Base-by-base conservation (phyloP, 345 rosid genomes). In the Euphorbia lathyris region DNA sequence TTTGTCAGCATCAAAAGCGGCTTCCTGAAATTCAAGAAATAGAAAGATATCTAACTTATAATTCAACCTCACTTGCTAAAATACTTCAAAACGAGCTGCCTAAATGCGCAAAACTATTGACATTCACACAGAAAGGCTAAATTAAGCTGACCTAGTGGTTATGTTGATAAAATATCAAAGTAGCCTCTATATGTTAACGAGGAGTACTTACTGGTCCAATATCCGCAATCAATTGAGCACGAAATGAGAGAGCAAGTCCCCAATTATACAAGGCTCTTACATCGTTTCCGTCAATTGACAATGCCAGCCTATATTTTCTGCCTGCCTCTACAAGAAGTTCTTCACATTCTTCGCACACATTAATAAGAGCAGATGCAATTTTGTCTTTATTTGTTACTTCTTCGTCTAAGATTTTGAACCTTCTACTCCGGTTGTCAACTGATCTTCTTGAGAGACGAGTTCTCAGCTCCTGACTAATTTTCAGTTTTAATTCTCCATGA, bases 231-330 rank as follows among this genome's bases (percentile, higher is more conserved):
- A 89, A 78, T 74, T 89, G 91, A 6, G 91, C 91, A 40, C 91
- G 91, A 77, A 82, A 87, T 69, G 87, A 85, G 25, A 89, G 81
- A 58, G 91, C 95, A 75, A 89, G 90, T 43, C 91, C 95, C 90
- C 95, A 89, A 26, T 89, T 89, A 70, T 89, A 85, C 20, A 87
- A 72, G 26, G 95, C 87, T 74, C 88, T 80, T 36, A 78, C 81
- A 66, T 89, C 95, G 70, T 74, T 74, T 56, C 90, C 90, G 65
- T 86, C 91, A 48, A 89, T 89, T 10, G 87, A 82, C 74, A 86
- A 53, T 27, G 89, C 95, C 65, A 78, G 58, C 65, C 83, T 80
- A 78, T 89, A 89, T 10, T 85, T 86, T 76, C 81, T 83, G 53
- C 94, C 94, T 50, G 89, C 91, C 70, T 84, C 78, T 47, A 87